A percentile compares a stretch with the other conserved stretches of the same genome.
Conservation (phyloP, 108 stramenopile genomes). For the Epipyxis sp. region DNA sequence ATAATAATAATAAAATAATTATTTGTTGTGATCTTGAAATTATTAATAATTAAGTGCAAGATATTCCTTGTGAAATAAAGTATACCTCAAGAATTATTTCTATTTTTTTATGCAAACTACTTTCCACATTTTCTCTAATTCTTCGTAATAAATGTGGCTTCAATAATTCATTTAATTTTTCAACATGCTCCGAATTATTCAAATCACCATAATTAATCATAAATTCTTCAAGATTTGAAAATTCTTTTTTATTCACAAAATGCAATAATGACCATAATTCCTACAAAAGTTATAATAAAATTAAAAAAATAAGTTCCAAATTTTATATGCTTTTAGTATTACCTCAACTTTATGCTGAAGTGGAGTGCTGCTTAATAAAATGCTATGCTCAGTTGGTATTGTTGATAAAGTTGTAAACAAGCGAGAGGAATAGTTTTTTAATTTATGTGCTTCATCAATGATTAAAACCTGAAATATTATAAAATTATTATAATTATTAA, state of each 20-base stretch:
- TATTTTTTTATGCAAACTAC: conserved; percentile 87
- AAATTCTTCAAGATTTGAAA: conserved; percentile 71
- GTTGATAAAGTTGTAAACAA: conserved; percentile 34
- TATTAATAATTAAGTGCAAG: too few species aligned
- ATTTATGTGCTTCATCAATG: conserved; percentile 89
- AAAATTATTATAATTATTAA: conserved; percentile 18
- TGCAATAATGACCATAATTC: conserved; percentile 31
- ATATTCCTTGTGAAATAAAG: too few species aligned
- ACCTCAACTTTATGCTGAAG: conserved; percentile 90
- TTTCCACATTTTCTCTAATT: conserved; percentile 96
- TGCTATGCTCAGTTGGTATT: conserved; percentile 66
- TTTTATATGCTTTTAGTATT: background rate
- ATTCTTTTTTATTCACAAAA: conserved; percentile 67
- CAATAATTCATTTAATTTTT: conserved; percentile 76
- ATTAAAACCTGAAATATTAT: conserved; percentile 68
- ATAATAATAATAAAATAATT: too few species aligned
- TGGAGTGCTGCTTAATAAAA: conserved; percentile 96
- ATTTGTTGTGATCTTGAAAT: too few species aligned
- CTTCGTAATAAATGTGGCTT: conserved; percentile 89
- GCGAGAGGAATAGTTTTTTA: conserved; percentile 72
- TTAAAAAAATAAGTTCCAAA: background rate
- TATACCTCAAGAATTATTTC: conserved; percentile 83
- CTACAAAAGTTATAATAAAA: background rate
- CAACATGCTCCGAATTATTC: conserved; percentile 75
- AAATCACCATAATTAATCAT: conserved; percentile 74